phyloP scores from a whole-genome alignment of 345 rosid species.

The Acer saccharum region DNA sequence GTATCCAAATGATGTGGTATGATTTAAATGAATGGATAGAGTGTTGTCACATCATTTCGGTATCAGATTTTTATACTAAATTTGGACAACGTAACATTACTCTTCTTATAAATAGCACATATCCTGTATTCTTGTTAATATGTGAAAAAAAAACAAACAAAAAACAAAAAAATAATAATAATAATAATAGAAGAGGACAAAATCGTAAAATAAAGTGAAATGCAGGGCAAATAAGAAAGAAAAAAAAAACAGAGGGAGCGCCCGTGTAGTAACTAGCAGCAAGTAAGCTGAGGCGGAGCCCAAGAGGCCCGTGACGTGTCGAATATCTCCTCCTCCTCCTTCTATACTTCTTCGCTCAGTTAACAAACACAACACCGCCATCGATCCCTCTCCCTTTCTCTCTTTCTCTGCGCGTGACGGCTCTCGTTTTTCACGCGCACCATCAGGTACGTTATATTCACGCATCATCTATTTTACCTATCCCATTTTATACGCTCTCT shows the following conservation, averaged over 20 bases:
- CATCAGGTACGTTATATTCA: conserved; percentile 8
- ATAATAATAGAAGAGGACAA: background rate
- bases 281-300: conserved; percentile 4
- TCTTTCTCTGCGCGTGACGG: background rate
- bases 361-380: background rate
- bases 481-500: background rate
- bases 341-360: background rate
- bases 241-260: background rate
- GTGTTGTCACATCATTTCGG: too few relatives aligned
- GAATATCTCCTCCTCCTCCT: background rate
- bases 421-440: conserved; percentile 6
- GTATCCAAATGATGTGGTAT: too few relatives aligned
- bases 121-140: too few relatives aligned
- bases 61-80: too few relatives aligned
- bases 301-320: conserved; percentile 17
- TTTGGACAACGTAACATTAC: too few relatives aligned
- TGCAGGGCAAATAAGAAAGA: too few relatives aligned
- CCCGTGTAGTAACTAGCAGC: background rate
- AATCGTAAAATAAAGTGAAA: background rate
- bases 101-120: too few relatives aligned
- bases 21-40: too few relatives aligned
- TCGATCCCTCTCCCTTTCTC: background rate
- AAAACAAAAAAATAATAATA: too few relatives aligned
- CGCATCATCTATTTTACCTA: background rate
- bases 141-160: too few relatives aligned